Conservation (phyloP, 805 yeast species). For the Candida namnaoensis region DNA sequence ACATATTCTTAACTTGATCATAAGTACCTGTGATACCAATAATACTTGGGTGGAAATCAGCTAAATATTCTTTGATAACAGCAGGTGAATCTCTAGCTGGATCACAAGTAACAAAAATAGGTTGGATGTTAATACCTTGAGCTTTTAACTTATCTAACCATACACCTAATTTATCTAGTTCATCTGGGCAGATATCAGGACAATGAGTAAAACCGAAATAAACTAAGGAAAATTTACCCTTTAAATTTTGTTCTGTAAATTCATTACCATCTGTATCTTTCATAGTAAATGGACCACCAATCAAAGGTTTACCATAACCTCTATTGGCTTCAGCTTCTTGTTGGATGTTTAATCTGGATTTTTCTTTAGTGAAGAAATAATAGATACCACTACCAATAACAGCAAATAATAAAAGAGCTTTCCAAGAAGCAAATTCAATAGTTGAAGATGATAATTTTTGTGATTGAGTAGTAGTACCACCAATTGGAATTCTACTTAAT, state of each 20-base stretch:
- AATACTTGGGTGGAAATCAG: conserved; percentile 85
- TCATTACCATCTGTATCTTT: conserved; percentile 59
- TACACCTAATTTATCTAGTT: conserved; percentile 80
- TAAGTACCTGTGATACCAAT: conserved; percentile 89
- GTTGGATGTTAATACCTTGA: conserved; percentile 59
- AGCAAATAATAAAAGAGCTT: conserved; percentile 61
- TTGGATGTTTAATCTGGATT: conserved; percentile 62
- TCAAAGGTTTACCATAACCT: conserved; percentile 85
- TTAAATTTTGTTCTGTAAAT: conserved; percentile 72
- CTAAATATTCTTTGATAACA: conserved; percentile 70
- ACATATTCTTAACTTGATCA: conserved; percentile 72
- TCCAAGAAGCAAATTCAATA: conserved; percentile 79
- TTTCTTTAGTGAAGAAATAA: conserved; percentile 66
- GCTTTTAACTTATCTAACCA: conserved; percentile 52
- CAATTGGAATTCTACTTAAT: conserved; percentile 72
- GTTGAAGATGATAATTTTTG: conserved; percentile 28
- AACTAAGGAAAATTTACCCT: conserved; percentile 74
- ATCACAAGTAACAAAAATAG: conserved; percentile 92
- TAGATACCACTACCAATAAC: conserved; percentile 66
- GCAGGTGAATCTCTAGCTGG: conserved; percentile 92
- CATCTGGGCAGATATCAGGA: conserved; percentile 98
- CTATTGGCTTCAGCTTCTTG: conserved; percentile 78
- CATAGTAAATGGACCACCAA: conserved; percentile 84
- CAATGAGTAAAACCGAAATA: conserved; percentile 97
- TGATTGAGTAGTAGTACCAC: conserved; percentile 34